Percentiles rank a stretch among this genome's conserved stretches.
These are phyloP conservation scores for Withania somnifera DNA, from an alignment of 305 asterid species.

Conservation along the genomic window DNA sequence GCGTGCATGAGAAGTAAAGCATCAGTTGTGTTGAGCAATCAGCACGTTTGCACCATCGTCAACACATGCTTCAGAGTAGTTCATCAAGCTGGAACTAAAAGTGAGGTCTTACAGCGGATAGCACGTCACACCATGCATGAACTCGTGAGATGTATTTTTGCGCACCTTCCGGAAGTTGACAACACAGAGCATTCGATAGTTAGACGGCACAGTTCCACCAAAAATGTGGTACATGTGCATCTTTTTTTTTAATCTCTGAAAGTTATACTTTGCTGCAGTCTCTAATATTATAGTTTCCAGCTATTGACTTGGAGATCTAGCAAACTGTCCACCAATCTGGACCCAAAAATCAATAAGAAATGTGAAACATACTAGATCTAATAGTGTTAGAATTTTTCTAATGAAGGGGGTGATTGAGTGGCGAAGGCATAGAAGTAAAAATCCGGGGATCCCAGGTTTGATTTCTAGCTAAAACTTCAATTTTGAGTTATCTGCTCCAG, in stretches of 20 bases:
- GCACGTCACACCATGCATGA: slow-evolving; percentile 97
- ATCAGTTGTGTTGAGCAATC: slow-evolving; percentile 82
- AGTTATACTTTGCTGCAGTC: slow-evolving; percentile 6
- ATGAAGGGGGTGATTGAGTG: neutral
- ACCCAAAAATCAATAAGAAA: neutral
- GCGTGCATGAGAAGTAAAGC: slow-evolving; percentile 93
- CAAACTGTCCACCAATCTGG: slow-evolving; percentile 1
- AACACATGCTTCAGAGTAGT: slow-evolving; percentile 83
- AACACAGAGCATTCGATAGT: slow-evolving; percentile 58
- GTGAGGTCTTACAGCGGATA: slow-evolving; percentile 82
- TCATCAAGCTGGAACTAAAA: slow-evolving; percentile 90
- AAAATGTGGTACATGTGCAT: slow-evolving; percentile 47
- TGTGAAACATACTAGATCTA: neutral
- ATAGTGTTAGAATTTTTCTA: neutral
- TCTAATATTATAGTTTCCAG: neutral
- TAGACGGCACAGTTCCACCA: slow-evolving; percentile 53
- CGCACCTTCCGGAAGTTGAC: slow-evolving; percentile 84
- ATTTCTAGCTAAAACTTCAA: neutral
- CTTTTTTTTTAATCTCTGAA: slow-evolving; percentile 6
- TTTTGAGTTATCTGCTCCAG: neutral
- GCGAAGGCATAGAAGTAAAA: neutral
- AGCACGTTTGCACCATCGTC: slow-evolving; percentile 88
- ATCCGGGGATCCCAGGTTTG: neutral
- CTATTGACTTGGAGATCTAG: neutral
- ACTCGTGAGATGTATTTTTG: slow-evolving; percentile 82